Base-by-base conservation (phyloP, 352 stramenopile genomes). In the Chrysophaeum taylorii region DNA sequence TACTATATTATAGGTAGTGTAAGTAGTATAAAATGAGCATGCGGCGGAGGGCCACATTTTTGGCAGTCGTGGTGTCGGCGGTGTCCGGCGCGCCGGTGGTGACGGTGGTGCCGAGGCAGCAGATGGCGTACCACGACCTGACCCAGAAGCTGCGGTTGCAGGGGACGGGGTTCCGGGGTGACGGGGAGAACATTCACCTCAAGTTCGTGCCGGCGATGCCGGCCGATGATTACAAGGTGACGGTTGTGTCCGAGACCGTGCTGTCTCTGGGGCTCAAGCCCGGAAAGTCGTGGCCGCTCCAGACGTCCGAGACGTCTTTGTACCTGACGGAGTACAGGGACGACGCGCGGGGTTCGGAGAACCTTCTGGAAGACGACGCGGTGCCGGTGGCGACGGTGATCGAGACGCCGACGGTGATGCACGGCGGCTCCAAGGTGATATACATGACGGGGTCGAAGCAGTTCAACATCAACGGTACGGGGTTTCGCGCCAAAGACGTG, bases 401-500 rank as follows among this genome's bases (percentile, higher is more conserved):
- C 33, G 15, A 5, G 31, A 66, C 57, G 57, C 57, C 57, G 33
- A 37, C 57, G 33, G 57, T 66, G 33, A 66, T 66, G 57, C 57
- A 33, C 14, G 14, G 57, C 57, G 57, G 15, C 14, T 31, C 41
- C 31, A 42, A 33, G 37, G 62, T 69, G 29, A 54, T 69, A 18
- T 69, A 57, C 62, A 53, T 69, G 62, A 57, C 62, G 1, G 62
- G 42, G 29, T 39, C 62, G 39, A 39, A 7, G 23, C 37, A 27
- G 16, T 41, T 69, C 12, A 53, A 29, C n/a, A 37, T 69, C n/a
- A 53, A 57, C 39, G 62, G 62, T 12, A 57, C 62, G 38, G 29
- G 9, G 38, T 57, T 69, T 41, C 38, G 42, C 4, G 39, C 23
- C 16, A 69, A 69, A 41, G 29, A 12, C 38, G 54, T 31, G 23